Percentiles rank a stretch among this genome's conserved stretches.
These are phyloP conservation scores for Lentinula aciculospora DNA, from an alignment of 768 basidiomycete species.

Conservation along the genomic window DNA sequence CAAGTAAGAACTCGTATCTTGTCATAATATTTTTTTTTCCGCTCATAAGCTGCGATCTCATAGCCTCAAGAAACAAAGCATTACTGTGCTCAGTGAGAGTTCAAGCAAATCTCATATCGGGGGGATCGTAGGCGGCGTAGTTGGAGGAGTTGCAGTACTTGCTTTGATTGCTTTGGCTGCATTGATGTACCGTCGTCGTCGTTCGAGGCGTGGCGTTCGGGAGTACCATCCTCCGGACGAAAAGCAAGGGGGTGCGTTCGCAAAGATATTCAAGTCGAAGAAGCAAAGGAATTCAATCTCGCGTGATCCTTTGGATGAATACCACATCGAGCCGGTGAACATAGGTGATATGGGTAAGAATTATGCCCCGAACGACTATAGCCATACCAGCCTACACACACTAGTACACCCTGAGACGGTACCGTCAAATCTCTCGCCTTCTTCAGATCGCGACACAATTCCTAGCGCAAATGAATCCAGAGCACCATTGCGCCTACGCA, in stretches of 20 bases:
- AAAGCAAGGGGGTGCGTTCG: background rate
- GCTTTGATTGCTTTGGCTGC: constrained; percentile 5
- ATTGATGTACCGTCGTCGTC: constrained; percentile 11
- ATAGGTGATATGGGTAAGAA: background rate
- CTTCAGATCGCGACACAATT: background rate
- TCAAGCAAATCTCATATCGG: background rate
- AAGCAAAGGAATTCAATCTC: background rate
- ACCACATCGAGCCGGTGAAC: background rate
- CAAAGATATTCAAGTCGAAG: background rate
- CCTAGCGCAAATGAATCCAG: background rate
- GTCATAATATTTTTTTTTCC: too few species aligned
- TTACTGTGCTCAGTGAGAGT: background rate
- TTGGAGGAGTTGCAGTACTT: constrained; percentile 5
- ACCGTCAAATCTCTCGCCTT: background rate
- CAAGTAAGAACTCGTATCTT: constrained; percentile 13
- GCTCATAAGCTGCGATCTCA: too few species aligned
- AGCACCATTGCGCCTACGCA: background rate
- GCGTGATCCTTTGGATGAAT: background rate
- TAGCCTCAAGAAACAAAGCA: constrained; percentile 12
- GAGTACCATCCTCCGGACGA: background rate
- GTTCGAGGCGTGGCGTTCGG: background rate
- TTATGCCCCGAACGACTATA: background rate
- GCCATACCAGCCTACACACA: background rate
- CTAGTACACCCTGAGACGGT: background rate
- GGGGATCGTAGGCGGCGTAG: constrained; percentile 12